Conservation (phyloP, 2,329 filamentous ascomycete species). For the Epichloe sp. region DNA sequence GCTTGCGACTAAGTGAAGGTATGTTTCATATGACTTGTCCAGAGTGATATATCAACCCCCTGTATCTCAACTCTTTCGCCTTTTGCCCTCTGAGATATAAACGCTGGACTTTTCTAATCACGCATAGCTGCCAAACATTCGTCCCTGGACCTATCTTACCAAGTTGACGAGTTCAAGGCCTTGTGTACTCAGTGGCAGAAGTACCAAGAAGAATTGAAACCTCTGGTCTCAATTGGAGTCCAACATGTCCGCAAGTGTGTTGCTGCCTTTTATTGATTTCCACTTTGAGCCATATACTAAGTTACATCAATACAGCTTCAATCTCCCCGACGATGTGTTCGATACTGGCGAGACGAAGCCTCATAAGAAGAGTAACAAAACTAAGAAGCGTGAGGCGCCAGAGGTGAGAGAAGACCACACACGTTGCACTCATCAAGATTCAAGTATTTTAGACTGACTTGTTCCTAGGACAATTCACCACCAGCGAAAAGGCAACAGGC, state of each 20-base stretch:
- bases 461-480: conserved; percentile 22
- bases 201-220: conserved; percentile 59
- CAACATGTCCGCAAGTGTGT: conserved; percentile 77
- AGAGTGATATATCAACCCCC: neutral
- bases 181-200: conserved; percentile 64
- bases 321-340: conserved; percentile 85
- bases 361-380: conserved; percentile 37
- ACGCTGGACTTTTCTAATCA: neutral
- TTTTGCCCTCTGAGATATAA: neutral
- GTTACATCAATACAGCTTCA: conserved; percentile 45
- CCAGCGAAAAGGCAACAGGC: conserved; percentile 29
- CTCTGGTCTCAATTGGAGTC: conserved; percentile 51
- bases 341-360: conserved; percentile 63
- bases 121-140: conserved; percentile 41
- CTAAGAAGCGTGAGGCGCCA: conserved; percentile 36
- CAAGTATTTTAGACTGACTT: conserved; percentile 14
- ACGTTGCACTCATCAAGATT: conserved; percentile 3
- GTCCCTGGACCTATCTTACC: conserved; percentile 62
- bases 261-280: neutral
- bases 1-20: conserved; percentile 68
- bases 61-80: neutral
- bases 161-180: conserved; percentile 79
- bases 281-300: neutral
- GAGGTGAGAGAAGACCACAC: conserved; percentile 24
- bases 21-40: conserved; percentile 19